Base-by-base conservation (phyloP, 1,139 yeast genomes). In the Sporopachydermia cereana region DNA sequence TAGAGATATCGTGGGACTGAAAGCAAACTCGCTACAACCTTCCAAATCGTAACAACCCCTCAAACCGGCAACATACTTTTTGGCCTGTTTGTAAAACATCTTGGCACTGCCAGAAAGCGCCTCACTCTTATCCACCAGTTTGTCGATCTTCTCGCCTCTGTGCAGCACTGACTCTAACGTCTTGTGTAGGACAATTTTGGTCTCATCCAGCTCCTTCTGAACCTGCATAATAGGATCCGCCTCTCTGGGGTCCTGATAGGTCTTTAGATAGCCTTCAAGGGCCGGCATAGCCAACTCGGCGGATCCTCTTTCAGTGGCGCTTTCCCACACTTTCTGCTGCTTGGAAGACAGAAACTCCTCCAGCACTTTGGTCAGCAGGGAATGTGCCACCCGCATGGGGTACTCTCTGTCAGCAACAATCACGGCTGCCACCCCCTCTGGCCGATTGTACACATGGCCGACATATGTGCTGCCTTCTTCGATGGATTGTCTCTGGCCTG, bases 181-280 rank as follows among this genome's bases (percentile, higher is more conserved):
- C 69, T 91, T 88, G 67, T 91, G 97, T 58, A 91, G 71, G 39
- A 89, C 96, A 56, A 89, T 86, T 72, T 91, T 93, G 41, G 98
- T 91, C 61, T 93, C 98, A 64, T 93, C 98, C 57, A 91, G 75
- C 64, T 91, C 98, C 60, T 88, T 95, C 68, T 93, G 98, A 31
- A 91, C 98, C 64, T 83, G 84, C 95, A 91, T 82, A 53, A 91
- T 81, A 16, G 96, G 83, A 60, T 91, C 99, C 0, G 98, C 97
- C 67, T 91, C 96, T 34, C 83, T 74, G 22, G 99, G 99, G 62
- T 93, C 96, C 67, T 91, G 98, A 67, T 93, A 91, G 59, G 85
- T 84, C 56, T 71, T 67, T 54, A 93, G 67, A 62, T 88, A 88
- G 25, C 68, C 68, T 36, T 80, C 82, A 57, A 91, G 71, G 50